These are phyloP conservation scores for Zangia roseola DNA, from an alignment of 768 basidiomycete genomes.

Conservation along the genomic window DNA sequence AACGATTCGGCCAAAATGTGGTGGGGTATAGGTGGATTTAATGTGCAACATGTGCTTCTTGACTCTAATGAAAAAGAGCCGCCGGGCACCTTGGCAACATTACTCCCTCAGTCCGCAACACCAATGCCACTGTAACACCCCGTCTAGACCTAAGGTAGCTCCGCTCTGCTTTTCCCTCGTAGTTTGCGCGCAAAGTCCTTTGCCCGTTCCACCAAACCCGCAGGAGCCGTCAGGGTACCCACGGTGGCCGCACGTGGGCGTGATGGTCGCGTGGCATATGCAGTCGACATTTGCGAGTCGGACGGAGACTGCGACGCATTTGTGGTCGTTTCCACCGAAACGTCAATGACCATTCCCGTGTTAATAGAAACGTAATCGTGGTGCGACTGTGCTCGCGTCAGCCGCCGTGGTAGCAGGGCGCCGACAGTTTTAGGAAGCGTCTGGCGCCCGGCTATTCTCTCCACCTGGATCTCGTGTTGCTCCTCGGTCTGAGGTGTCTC, in stretches of 20 bases:
- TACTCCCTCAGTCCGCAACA: constrained; percentile 3
- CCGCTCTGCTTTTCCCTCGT: constrained; percentile 37
- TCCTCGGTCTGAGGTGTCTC: constrained; percentile 41
- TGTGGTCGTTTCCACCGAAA: constrained; percentile 46
- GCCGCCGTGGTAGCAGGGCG: constrained; percentile 44
- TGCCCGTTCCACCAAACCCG: constrained; percentile 36
- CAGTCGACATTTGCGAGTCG: constrained; percentile 14
- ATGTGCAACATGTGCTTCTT: constrained; percentile 12
- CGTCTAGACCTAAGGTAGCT: constrained; percentile 7
- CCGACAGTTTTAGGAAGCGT: constrained; percentile 43
- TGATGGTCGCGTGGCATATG: constrained; percentile 24
- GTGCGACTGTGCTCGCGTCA: constrained; percentile 43
- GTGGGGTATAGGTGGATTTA: constrained; percentile 26
- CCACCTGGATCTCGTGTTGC: constrained; percentile 48
- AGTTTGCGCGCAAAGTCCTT: constrained; percentile 44
- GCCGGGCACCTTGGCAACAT: constrained; percentile 28
- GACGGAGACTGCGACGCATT: constrained; percentile 7
- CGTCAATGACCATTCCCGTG: constrained; percentile 41
- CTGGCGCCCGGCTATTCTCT: constrained; percentile 44
- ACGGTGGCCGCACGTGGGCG: constrained; percentile 38
- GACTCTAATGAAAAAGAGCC: constrained; percentile 16
- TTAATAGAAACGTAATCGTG: constrained; percentile 33
- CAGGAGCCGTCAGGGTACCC: constrained; percentile 26
- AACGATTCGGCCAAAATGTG: constrained; percentile 12
- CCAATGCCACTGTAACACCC: constrained; percentile 23